These are phyloP conservation scores for Capsella rubella DNA, from an alignment of 441 rosid genomes.

Conservation along the genomic window DNA sequence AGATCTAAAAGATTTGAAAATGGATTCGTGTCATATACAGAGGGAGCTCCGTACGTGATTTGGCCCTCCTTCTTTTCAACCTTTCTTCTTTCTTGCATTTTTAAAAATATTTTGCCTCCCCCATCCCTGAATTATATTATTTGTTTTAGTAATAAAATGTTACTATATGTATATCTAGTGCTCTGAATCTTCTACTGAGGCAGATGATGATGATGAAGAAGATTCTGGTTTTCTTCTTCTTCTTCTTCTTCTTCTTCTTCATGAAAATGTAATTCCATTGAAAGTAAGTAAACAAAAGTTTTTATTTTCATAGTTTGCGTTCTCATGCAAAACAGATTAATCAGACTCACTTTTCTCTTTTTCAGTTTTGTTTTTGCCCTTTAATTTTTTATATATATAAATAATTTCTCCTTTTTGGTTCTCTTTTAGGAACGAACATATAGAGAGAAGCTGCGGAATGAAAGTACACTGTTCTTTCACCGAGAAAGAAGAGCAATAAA, in stretches of 20 bases:
- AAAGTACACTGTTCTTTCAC: conserved; percentile 45
- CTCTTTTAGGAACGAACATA: conserved; percentile 30
- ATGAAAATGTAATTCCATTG: conserved; percentile 19
- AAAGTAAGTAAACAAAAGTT: conserved; percentile 44
- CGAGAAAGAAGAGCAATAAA: conserved; percentile 37
- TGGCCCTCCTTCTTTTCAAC: conserved; percentile 55
- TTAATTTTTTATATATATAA: background rate
- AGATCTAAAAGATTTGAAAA: conserved; percentile 39
- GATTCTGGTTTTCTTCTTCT: conserved; percentile 53
- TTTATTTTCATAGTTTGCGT: conserved; percentile 36
- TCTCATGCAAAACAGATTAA: conserved; percentile 48
- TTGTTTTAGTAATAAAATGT: conserved; percentile 1
- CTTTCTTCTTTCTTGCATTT: conserved; percentile 33
- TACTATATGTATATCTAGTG: conserved; percentile 41
- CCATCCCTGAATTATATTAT: background rate
- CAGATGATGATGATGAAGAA: conserved; percentile 49
- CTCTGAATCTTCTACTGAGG: conserved; percentile 46
- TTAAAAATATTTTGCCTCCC: background rate
- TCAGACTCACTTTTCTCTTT: conserved; percentile 56
- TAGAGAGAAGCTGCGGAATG: conserved; percentile 34
- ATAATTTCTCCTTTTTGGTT: conserved; percentile 34
- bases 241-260: conserved; percentile 46
- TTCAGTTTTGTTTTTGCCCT: conserved; percentile 18
- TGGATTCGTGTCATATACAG: conserved; percentile 61
- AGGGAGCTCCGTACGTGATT: conserved; percentile 46